Evolutionary conservation across 768 basidiomycete genomes (phyloP).

Genomic region (Amanita thiersii): DNA sequence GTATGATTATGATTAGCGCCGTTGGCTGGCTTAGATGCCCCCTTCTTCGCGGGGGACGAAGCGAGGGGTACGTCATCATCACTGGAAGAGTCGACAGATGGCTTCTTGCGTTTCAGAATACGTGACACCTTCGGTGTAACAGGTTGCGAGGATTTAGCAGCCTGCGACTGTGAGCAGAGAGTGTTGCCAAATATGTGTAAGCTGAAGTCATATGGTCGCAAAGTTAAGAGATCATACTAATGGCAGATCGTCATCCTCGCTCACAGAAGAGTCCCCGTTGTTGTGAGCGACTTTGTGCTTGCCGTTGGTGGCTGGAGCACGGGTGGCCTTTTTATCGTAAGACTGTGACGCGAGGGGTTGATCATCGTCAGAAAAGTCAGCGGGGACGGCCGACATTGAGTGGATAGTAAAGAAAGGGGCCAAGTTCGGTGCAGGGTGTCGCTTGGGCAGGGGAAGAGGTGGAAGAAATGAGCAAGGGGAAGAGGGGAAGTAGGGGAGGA

Average conservation of each 20-base stretch:
- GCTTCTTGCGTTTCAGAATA: constrained; percentile 54
- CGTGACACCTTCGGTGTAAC: constrained; percentile 24
- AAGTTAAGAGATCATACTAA: constrained; percentile 39
- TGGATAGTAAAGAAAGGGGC: constrained; percentile 18
- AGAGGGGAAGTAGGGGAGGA: constrained; percentile 9
- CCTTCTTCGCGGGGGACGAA: constrained; percentile 56
- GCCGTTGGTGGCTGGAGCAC: constrained; percentile 29
- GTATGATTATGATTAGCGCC: constrained; percentile 30
- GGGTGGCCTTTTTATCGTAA: constrained; percentile 29
- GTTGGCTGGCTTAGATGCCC: constrained; percentile 23
- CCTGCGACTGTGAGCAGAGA: constrained; percentile 40
- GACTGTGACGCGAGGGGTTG: constrained; percentile 38
- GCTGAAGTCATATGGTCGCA: constrained; percentile 7
- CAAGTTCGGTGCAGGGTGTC: constrained; percentile 14
- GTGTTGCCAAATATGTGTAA: constrained; percentile 15
- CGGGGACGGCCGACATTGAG: constrained; percentile 37
- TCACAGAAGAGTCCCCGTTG: constrained; percentile 40
- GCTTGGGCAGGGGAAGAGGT: constrained; percentile 9
- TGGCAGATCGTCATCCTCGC: constrained; percentile 66
- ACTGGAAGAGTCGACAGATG: constrained; percentile 49
- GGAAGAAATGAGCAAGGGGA: constrained; percentile 11
- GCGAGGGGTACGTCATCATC: constrained; percentile 70
- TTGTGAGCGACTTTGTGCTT: constrained; percentile 35
- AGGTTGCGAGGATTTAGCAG: constrained; percentile 38
- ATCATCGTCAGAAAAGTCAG: constrained; percentile 56